These are phyloP conservation scores for Udeniomyces megalosporus DNA, from an alignment of 768 basidiomycete species.

Conservation along the genomic window DNA sequence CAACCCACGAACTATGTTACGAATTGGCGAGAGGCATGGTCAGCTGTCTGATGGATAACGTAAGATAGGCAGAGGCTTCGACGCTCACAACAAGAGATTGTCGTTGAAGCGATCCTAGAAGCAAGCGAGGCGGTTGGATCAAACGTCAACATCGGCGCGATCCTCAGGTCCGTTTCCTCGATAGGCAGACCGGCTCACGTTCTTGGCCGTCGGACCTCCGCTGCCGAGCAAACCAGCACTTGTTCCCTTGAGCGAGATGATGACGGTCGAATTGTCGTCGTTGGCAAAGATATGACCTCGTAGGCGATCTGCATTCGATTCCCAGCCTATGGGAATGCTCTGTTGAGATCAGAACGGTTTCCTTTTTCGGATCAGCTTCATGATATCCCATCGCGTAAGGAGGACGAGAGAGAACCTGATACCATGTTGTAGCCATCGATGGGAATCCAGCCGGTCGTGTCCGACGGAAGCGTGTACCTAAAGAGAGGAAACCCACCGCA, in stretches of 20 bases:
- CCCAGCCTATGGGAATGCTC: conserved; percentile 74
- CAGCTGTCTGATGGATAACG: no score
- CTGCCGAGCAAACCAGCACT: conserved; percentile 54
- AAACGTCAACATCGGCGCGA: not conserved
- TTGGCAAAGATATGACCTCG: conserved; percentile 62
- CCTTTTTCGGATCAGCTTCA: not conserved
- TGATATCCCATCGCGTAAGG: not conserved
- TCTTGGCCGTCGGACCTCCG: conserved; percentile 64
- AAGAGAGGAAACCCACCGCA: no score
- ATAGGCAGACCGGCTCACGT: conserved; percentile 31
- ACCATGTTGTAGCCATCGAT: conserved; percentile 40
- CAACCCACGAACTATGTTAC: no score
- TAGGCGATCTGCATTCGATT: conserved; percentile 71
- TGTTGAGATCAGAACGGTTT: conserved; percentile 22
- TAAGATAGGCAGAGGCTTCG: not conserved
- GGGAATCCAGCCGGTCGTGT: conserved; percentile 11
- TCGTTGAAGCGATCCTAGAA: conserved; percentile 14
- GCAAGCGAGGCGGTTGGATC: not conserved
- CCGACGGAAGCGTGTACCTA: conserved; percentile 12
- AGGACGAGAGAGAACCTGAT: not conserved
- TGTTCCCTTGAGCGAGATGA: conserved; percentile 87
- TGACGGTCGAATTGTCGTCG: conserved; percentile 54
- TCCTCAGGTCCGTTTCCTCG: no score
- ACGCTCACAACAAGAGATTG: conserved; percentile 15
- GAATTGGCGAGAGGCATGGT: no score